Conservation (phyloP, 73 alveolate species). For the Tetrahymena elliotti region DNA sequence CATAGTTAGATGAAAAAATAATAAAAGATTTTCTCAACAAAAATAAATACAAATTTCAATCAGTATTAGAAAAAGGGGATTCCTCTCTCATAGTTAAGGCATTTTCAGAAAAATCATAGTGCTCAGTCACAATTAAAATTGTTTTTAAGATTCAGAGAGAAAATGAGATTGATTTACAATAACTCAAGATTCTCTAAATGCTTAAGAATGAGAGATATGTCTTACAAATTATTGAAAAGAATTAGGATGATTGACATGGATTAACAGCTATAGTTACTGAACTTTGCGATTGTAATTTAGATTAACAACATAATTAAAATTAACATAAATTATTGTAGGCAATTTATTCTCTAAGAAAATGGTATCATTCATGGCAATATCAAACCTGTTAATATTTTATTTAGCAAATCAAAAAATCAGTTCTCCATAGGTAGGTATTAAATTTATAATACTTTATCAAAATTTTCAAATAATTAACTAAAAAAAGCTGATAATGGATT, state of each 20-base stretch:
- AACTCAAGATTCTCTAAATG: not conserved
- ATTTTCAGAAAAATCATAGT: not conserved
- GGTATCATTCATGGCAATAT: not conserved
- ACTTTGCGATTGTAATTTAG: not conserved
- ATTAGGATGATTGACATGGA: not conserved
- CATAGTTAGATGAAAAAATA: no score
- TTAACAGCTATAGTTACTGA: not conserved
- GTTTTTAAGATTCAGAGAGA: no score
- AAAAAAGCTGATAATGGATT: not conserved
- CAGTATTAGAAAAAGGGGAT: not conserved
- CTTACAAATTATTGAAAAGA: not conserved
- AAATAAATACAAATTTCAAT: not conserved
- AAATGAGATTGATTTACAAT: no score
- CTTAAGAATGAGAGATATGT: not conserved
- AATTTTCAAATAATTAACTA: not conserved
- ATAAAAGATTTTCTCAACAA: not conserved
- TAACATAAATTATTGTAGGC: not conserved
- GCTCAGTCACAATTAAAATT: not conserved
- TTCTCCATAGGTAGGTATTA: not conserved
- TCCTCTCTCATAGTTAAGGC: not conserved
- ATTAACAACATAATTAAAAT: no score
- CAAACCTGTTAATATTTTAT: not conserved
- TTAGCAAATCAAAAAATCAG: not conserved
- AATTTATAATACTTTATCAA: no score
- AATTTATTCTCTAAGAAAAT: not conserved